Percentiles rank a stretch among this genome's conserved stretches.
Evolutionary conservation across 1,284 basidiomycete genomes (phyloP).

Genomic region (Cryptococcus jaspeensis): DNA sequence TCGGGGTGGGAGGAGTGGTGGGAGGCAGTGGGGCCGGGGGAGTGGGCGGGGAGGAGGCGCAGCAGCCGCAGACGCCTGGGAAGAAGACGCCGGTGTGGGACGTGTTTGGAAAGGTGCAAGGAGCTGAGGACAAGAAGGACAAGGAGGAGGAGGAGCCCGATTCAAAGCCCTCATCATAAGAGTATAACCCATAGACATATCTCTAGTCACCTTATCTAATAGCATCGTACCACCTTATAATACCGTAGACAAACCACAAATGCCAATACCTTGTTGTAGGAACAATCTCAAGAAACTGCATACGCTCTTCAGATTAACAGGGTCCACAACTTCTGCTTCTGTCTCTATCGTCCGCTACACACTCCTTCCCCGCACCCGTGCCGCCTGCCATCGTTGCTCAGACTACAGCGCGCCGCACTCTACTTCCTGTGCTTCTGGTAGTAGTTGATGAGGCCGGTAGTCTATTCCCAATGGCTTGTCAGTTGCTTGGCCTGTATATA

Average conservation of each 20-base stretch:
- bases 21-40: slow-evolving; percentile 29
- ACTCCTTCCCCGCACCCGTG: too few relatives aligned
- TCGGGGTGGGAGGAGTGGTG: not conserved
- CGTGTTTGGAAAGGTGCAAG: slow-evolving; percentile 23
- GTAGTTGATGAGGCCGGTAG: slow-evolving; percentile 89
- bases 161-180: not conserved
- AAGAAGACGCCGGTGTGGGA: slow-evolving; percentile 23
- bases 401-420: too few relatives aligned
- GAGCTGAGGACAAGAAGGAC: not conserved
- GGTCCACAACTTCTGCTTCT: too few relatives aligned
- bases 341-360: too few relatives aligned
- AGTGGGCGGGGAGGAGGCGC: slow-evolving; percentile 27
- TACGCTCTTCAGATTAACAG: not conserved
- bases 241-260: not conserved
- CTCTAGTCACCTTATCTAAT: not conserved
- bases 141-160: not conserved
- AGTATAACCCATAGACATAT: not conserved
- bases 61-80: slow-evolving; percentile 4
- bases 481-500: not conserved
- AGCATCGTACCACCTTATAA: not conserved
- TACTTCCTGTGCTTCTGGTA: slow-evolving; percentile 75
- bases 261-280: not conserved
- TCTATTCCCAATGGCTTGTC: slow-evolving; percentile 55
- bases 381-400: too few relatives aligned
- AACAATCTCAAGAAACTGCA: too few relatives aligned